Percentiles rank a stretch among this genome's conserved stretches.
Conservation (phyloP, 208 protist genomes). For the Leishmania guyanensis region DNA sequence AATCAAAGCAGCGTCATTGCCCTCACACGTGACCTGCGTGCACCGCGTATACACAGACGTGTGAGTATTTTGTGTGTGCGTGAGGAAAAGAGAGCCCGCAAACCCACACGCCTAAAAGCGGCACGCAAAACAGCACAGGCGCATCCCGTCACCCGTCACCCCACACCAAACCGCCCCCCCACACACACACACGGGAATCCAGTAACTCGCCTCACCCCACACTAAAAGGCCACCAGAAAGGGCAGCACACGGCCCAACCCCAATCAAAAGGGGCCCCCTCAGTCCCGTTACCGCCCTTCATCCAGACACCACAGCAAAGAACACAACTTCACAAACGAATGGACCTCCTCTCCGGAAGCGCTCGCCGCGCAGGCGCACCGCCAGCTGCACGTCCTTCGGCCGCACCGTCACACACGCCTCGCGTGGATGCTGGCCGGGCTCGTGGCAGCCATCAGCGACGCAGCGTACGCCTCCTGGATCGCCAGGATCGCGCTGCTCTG, state of each 20-base stretch:
- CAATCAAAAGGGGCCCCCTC: not conserved
- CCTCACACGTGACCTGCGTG: not conserved
- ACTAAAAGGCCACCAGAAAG: too few species aligned
- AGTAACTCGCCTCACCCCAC: not conserved
- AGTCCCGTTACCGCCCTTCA: not conserved
- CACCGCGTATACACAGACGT: not conserved
- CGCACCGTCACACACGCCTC: slow-evolving; percentile 88
- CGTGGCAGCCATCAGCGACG: slow-evolving; percentile 88
- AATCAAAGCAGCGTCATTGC: too few species aligned
- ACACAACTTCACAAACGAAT: too few species aligned
- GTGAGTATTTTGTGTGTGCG: too few species aligned
- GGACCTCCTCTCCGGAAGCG: not conserved
- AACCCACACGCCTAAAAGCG: not conserved
- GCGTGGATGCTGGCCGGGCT: slow-evolving; percentile 89
- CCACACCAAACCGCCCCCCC: not conserved
- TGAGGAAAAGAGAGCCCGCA: not conserved
- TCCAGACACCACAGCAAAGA: not conserved
- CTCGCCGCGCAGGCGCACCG: slow-evolving; percentile 15
- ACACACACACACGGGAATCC: not conserved
- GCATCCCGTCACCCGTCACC: not conserved
- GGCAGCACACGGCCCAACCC: too few species aligned
- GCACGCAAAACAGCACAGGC: not conserved
- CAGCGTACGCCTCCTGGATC: slow-evolving; percentile 91
- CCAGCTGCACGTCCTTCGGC: slow-evolving; percentile 70
- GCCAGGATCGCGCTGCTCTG: slow-evolving; percentile 80